These are phyloP conservation scores for Colletotrichum musicola DNA, from an alignment of 2,329 filamentous ascomycete species.

Conservation along the genomic window DNA sequence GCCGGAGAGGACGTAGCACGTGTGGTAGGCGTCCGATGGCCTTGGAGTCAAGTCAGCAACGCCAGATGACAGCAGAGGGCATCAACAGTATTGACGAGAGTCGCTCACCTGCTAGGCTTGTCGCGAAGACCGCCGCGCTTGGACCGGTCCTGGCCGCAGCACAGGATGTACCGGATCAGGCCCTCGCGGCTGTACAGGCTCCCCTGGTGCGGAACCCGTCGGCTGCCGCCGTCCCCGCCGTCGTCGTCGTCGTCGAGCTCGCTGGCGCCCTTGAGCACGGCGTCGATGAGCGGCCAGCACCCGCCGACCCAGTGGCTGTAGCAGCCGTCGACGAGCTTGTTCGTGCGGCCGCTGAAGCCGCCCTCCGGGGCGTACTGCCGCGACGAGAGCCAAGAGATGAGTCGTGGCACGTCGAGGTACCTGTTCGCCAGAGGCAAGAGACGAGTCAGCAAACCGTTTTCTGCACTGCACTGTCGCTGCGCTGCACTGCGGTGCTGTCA, in stretches of 20 bases:
- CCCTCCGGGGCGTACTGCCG: slow-evolving; percentile 93
- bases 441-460: neutral
- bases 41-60: slow-evolving; percentile 54
- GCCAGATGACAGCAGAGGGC: no score
- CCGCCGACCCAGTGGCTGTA: slow-evolving; percentile 98
- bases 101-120: slow-evolving; percentile 86
- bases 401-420: slow-evolving; percentile 79
- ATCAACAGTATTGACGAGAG: neutral
- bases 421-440: slow-evolving; percentile 61
- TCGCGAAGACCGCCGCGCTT: slow-evolving; percentile 86
- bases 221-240: slow-evolving; percentile 46
- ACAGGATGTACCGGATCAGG: slow-evolving; percentile 88
- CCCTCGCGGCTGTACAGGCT: slow-evolving; percentile 85
- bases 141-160: slow-evolving; percentile 83
- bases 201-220: slow-evolving; percentile 44
- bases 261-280: slow-evolving; percentile 72
- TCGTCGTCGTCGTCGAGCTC: slow-evolving; percentile 41
- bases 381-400: slow-evolving; percentile 89
- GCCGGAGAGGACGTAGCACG: slow-evolving; percentile 90
- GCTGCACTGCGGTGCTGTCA: slow-evolving; percentile 49
- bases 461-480: neutral
- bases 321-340: slow-evolving; percentile 98
- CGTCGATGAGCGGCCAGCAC: slow-evolving; percentile 93
- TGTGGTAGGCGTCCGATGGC: slow-evolving; percentile 88
- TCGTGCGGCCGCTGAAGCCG: slow-evolving; percentile 92